phyloP scores from a whole-genome alignment of 2,329 filamentous ascomycete genomes.

The Cladosporium sp. region DNA sequence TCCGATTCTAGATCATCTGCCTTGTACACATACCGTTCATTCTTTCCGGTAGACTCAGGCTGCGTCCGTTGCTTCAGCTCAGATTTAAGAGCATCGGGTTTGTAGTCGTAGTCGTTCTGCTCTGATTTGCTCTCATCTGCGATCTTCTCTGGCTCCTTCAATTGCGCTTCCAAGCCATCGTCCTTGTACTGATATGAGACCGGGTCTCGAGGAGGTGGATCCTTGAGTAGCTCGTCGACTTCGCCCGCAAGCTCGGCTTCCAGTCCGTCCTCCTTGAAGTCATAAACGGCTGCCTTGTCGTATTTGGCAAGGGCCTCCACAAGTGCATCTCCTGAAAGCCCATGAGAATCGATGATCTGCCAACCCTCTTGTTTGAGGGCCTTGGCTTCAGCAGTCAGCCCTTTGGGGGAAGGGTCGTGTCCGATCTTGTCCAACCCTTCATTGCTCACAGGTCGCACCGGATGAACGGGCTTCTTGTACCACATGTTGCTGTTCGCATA shows the following conservation, averaged over 20 bases:
- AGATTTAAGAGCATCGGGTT: constrained; percentile 2
- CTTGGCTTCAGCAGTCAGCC: constrained; percentile 35
- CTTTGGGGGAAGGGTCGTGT: constrained; percentile 28
- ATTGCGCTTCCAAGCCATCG: not conserved
- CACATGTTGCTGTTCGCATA: constrained; percentile 32
- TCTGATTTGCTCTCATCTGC: not conserved
- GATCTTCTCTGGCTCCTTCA: constrained; percentile 1
- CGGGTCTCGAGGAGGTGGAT: not conserved
- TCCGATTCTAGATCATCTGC: not conserved
- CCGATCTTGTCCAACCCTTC: constrained; percentile 19
- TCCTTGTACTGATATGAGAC: not conserved
- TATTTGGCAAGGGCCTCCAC: constrained; percentile 23
- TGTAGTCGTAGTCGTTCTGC: not conserved
- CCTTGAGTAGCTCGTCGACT: not conserved
- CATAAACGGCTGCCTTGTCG: not conserved
- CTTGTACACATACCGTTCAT: not conserved
- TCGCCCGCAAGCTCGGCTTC: constrained; percentile 8
- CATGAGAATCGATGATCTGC: constrained; percentile 32
- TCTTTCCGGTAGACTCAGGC: not conserved
- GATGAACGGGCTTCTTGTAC: constrained; percentile 33
- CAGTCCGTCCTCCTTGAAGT: constrained; percentile 1
- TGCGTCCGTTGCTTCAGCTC: not conserved
- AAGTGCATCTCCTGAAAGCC: constrained; percentile 18
- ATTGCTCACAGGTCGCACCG: constrained; percentile 15
- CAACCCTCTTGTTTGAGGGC: constrained; percentile 42